phyloP scores from a whole-genome alignment of 2,329 filamentous ascomycete genomes.

The Fusarium austroafricanum region DNA sequence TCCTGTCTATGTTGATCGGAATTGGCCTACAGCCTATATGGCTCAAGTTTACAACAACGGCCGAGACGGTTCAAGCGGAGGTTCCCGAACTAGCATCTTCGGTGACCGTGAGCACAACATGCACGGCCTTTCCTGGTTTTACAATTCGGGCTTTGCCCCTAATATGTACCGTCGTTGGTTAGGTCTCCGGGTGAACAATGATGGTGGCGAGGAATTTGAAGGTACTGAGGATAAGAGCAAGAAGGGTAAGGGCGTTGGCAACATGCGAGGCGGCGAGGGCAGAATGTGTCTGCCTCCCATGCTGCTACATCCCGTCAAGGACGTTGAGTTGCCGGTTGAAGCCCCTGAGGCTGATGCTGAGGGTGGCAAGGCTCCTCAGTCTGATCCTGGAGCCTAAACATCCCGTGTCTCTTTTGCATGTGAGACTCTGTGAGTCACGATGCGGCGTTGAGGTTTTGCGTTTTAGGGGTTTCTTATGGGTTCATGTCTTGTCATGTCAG shows the following conservation, averaged over 20 bases:
- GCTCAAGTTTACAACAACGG: constrained; percentile 85
- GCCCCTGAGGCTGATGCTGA: constrained; percentile 61
- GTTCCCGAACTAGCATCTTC: constrained; percentile 77
- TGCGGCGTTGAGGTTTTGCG: constrained; percentile 26
- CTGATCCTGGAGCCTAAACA: constrained; percentile 59
- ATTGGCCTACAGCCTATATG: constrained; percentile 84
- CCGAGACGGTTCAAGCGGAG: constrained; percentile 79
- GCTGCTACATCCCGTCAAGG: constrained; percentile 89
- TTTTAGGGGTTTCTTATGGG: constrained; percentile 18
- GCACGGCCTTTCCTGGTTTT: constrained; percentile 89
- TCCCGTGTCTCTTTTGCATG: constrained; percentile 8
- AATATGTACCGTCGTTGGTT: constrained; percentile 89
- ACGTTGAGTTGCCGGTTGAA: constrained; percentile 74
- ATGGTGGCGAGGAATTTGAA: constrained; percentile 83
- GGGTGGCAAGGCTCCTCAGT: constrained; percentile 50
- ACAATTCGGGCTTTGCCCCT: constrained; percentile 83
- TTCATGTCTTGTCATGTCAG: constrained; percentile 35
- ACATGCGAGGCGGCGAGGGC: constrained; percentile 77
- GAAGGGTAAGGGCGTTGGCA: constrained; percentile 60
- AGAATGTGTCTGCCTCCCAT: constrained; percentile 93
- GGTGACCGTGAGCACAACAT: constrained; percentile 92
- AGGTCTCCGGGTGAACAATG: constrained; percentile 81
- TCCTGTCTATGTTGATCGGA: constrained; percentile 86
- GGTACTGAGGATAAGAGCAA: constrained; percentile 64
- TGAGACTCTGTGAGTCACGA: constrained; percentile 23